Evolutionary conservation across 306 rosid species (phyloP), one percentile per base, ranked within the genome.

Genomic region (Adenanthera pavonina): DNA sequence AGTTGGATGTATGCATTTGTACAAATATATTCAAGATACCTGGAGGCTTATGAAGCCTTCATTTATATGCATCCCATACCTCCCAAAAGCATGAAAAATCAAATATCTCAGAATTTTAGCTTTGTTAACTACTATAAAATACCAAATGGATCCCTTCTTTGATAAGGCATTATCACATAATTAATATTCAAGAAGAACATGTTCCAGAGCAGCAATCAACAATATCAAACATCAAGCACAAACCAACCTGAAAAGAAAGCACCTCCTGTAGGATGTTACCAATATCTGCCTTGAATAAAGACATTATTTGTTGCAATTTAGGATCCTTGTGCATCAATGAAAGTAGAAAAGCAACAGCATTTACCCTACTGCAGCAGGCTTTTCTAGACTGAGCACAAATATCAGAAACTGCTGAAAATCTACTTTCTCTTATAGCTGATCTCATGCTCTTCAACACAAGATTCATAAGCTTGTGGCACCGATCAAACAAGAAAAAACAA

Each of bases 401-500:
- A 75, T 61, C 78, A 75, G 87, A 64, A 60, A 60, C 46, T 1
- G 12, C 69, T 3, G 69, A 48, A 34, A 77, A 77, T 78, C 87
- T 53, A 86, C 78, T 64, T 33, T 74, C 84, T 5, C 78, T 73
- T 74, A 92, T 70, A 70, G 88, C 67, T 30, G 90, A 87, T 36
- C 86, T 87, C 92, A 92, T 87, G 20, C 69, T 80, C 88, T 79
- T 83, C 85, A 92, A 77, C 44, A 87, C 92, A 64, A 87, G 89
- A 76, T 70, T 78, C 88, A 88, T 81, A 72, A 92, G 92, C 84
- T 84, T 71, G 80, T 84, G 90, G 88, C 92, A 83, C 74, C 83
- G 89, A 76, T 86, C 89, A 80, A 94, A 92, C 88, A 94, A 78
- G 85, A 88, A 72, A 84, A 88, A 90, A 72, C 97, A 94, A 74